Base-by-base conservation (phyloP, 2,329 filamentous ascomycete species). In the Lachnellula arida region DNA sequence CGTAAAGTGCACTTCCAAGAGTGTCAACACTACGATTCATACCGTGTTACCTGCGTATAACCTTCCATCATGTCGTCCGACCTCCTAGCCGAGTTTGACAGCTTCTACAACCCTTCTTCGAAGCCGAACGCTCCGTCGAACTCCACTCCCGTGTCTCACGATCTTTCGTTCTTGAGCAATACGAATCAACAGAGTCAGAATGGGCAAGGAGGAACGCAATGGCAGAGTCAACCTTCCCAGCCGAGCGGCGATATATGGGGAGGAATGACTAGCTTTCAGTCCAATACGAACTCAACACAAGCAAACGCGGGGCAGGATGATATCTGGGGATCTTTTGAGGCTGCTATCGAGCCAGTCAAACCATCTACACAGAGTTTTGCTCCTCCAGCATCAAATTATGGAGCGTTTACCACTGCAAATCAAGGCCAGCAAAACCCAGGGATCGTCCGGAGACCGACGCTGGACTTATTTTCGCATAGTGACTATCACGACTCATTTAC, bases 61-160 rank as follows among this genome's bases (percentile, higher is more conserved):
- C 35, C 37, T 34, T 32, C 34, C 55, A 58, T 34, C 22, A 87
- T 86, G 83, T 87, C 84, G 63, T 81, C 82, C 59, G 82, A 86
- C 70, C 78, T 87, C 55, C 83, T 86, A 66, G 83, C 82, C 54
- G 81, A 83, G 62, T 85, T 87, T 63, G 81, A 80, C 65, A 75
- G 73, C 63, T 73, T 76, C 61, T 75, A 78, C 51, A 63, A 63
- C 58, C 60, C 71, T 56, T 65, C 73, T 32, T 63, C 62, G 46
- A 63, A 32, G 28, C 28, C 28, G 28, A 32, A 65, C n/a, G 59
- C 63, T 15, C 66, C 70, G 48, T 61, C 64, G n/a, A 58, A 50
- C 39, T 34, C 60, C 2, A 55, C 60, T 2, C 51, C 64, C 15
- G 55, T 63, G 15, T 57, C 56, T 37, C 65, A 67, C 39, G 61